phyloP scores from a whole-genome alignment of 2,329 filamentous ascomycete species.

The Fusarium sp. region DNA sequence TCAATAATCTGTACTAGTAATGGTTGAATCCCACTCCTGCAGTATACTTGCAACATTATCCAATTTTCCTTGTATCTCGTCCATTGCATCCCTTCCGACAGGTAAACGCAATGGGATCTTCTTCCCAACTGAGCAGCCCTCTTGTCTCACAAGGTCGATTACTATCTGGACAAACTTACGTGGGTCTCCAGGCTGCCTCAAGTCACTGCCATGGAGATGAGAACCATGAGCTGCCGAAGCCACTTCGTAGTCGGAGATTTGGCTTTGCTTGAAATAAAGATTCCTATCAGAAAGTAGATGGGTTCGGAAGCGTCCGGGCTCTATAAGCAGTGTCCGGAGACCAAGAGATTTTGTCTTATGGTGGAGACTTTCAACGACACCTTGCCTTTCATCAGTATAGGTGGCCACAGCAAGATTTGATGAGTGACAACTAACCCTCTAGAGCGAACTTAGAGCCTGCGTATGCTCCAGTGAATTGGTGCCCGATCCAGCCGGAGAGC shows the following conservation, averaged over 20 bases:
- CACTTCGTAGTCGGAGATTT: constrained; percentile 4
- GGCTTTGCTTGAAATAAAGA: neutral
- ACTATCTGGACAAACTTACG: constrained; percentile 3
- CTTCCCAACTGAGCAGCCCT: neutral
- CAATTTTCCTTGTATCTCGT: constrained; percentile 38
- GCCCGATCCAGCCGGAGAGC: no score
- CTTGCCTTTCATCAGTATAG: neutral
- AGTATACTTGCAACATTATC: constrained; percentile 36
- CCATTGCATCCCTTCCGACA: constrained; percentile 48
- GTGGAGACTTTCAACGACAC: constrained; percentile 17
- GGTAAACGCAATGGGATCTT: constrained; percentile 40
- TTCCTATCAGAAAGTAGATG: neutral
- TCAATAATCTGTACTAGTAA: constrained; percentile 35
- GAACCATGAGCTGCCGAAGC: neutral
- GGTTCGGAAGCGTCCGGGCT: constrained; percentile 16
- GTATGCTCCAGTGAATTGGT: no score
- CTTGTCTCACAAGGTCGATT: constrained; percentile 8
- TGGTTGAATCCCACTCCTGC: constrained; percentile 43
- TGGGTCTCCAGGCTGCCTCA: constrained; percentile 6
- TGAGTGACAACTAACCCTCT: no score
- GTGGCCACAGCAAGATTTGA: no score
- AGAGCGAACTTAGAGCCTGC: no score
- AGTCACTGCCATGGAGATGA: neutral
- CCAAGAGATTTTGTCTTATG: constrained; percentile 6
- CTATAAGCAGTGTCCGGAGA: constrained; percentile 11